Evolutionary conservation across 164 flowering plant genomes (phyloP), one percentile per base, ranked within the genome.

Genomic region (Cinnamomum micranthum): DNA sequence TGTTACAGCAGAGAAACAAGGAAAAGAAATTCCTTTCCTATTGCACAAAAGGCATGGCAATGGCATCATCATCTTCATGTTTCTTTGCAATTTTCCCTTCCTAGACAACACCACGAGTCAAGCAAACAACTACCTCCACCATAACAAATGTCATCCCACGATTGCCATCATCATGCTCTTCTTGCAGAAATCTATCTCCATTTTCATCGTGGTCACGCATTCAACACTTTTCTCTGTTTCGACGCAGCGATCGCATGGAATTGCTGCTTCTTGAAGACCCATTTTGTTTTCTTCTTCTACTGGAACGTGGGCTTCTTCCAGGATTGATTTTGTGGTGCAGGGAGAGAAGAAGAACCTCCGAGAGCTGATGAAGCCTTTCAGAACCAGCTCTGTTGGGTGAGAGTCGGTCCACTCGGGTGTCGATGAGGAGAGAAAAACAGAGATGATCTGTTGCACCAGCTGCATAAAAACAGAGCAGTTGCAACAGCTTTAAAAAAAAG

Each of bases 101-200:
- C 69, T 31, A 13, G 31, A 17, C 69, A 27, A 28, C 59, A 52
- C 17, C 14, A 52, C 28, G 13, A 66, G 20, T 52, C 59, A 52
- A 52, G 4, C 17, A 52, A 13, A 13, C 59, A 52, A 52, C 59
- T 3, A 11, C 35, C 59, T 4, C 59, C 19, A 52, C 59, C 59
- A 4, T 14, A 9, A 13, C 59, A 52, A 66, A 66, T 28, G 4
- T 10, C 2, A 65, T 33, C 35, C 35, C 35, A 33, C 35, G 0
- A 33, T 80, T 0, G 91, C 77, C 81, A 86, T 47, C 14, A 77
- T 84, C 74, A 84, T 74, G 51, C 88, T 86, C 28, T 88, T 88
- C 70, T 82, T 81, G 50, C 83, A 79, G 25, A 69, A 60, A 15
- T 50, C 51, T 50, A 31, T 55, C 66, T 58, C 60, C 35, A 23